phyloP scores from a whole-genome alignment of 805 yeast species.

The Sugiyamaella qingdaonensis region DNA sequence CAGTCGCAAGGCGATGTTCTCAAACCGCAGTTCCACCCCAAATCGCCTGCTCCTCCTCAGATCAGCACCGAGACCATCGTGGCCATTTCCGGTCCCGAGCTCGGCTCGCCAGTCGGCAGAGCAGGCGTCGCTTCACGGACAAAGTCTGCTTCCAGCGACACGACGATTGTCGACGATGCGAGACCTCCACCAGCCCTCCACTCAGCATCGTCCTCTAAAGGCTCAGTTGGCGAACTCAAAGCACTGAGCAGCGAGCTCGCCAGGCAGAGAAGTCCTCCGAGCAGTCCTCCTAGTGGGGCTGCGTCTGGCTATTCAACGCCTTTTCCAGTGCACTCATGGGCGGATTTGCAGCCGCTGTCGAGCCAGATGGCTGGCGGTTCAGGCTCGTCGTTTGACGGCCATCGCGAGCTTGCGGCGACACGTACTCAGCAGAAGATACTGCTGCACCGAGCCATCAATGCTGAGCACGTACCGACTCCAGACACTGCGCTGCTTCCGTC shows the following conservation, averaged over 20 bases:
- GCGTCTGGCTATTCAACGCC: conserved; percentile 3
- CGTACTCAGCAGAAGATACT: conserved; percentile 80
- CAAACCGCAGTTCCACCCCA: conserved; percentile 12
- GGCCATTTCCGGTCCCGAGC: conserved; percentile 15
- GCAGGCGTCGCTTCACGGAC: background rate
- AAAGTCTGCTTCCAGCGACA: background rate
- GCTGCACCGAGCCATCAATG: conserved; percentile 44
- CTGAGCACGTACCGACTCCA: conserved; percentile 13
- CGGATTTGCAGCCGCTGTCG: conserved; percentile 9
- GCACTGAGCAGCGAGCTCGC: background rate
- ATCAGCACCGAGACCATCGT: conserved; percentile 22
- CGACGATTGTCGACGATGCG: background rate
- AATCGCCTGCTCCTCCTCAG: conserved; percentile 23
- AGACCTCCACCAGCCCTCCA: background rate
- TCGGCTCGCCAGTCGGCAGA: background rate
- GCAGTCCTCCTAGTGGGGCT: background rate
- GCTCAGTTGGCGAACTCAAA: background rate
- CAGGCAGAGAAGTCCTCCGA: background rate
- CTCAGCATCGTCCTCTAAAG: background rate
- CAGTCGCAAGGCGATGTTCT: background rate
- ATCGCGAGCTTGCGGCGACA: conserved; percentile 3
- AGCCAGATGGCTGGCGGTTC: background rate
- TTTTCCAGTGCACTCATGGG: conserved; percentile 16
- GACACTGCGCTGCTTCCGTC: conserved; percentile 5
- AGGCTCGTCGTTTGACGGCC: background rate